Conservation (phyloP, 2,329 filamentous ascomycete species). For the Onygenales sp. region DNA sequence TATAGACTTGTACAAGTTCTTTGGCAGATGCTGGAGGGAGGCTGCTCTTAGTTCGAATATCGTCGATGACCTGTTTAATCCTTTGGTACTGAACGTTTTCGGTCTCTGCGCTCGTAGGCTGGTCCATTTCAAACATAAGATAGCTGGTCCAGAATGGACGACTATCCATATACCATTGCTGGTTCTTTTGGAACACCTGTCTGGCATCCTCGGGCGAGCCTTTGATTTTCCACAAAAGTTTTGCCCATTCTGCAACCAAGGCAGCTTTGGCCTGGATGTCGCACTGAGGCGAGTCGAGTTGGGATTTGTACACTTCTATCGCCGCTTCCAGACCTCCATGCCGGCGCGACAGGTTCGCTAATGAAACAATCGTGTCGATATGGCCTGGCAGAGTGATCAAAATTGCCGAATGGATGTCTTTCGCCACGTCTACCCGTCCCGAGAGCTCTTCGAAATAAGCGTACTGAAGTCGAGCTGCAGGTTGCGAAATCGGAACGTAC, state of each 20-base stretch:
- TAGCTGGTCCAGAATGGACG: constrained; percentile 83
- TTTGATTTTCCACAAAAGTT: constrained; percentile 78
- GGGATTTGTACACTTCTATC: constrained; percentile 69
- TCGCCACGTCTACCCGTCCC: constrained; percentile 65
- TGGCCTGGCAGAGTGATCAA: constrained; percentile 68
- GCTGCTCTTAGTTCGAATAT: constrained; percentile 63
- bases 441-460: constrained; percentile 89
- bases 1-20: constrained; percentile 67
- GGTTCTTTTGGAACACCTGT: constrained; percentile 70
- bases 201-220: constrained; percentile 72
- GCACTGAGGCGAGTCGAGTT: constrained; percentile 63
- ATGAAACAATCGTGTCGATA: constrained; percentile 76
- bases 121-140: constrained; percentile 78
- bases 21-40: constrained; percentile 60
- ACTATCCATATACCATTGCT: constrained; percentile 76
- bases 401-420: constrained; percentile 76
- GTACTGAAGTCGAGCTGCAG: constrained; percentile 78
- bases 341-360: constrained; percentile 77
- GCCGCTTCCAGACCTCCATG: constrained; percentile 77
- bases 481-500: constrained; percentile 78
- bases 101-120: constrained; percentile 57
- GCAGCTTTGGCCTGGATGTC: constrained; percentile 76
- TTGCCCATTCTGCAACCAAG: constrained; percentile 80
- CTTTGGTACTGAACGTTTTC: constrained; percentile 59
- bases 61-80: constrained; percentile 71